These are phyloP conservation scores for Fusarium sp. DNA, from an alignment of 2,329 filamentous ascomycete genomes.

Conservation along the genomic window DNA sequence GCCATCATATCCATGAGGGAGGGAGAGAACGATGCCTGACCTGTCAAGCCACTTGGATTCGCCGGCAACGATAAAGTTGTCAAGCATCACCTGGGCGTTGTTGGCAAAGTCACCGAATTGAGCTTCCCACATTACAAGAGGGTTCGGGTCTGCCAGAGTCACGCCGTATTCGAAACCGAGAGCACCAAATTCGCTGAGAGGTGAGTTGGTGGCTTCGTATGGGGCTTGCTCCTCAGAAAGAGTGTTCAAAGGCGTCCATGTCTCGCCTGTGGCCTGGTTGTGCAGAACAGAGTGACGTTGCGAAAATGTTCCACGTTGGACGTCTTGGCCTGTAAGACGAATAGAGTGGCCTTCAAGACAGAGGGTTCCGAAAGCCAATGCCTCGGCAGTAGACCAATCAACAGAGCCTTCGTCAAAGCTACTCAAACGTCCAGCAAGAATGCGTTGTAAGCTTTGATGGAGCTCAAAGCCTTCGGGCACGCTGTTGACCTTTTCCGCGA, in stretches of 20 bases:
- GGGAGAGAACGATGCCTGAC: slow-evolving; percentile 92
- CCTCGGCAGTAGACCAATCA: slow-evolving; percentile 97
- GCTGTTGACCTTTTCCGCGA: slow-evolving; percentile 81
- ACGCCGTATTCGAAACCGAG: slow-evolving; percentile 99
- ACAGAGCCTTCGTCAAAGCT: slow-evolving; percentile 90
- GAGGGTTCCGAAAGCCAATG: slow-evolving; percentile 90
- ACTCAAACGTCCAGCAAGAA: slow-evolving; percentile 87
- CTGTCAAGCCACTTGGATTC: slow-evolving; percentile 99
- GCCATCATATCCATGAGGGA: slow-evolving; percentile 97
- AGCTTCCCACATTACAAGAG: slow-evolving; percentile 98
- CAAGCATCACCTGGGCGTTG: slow-evolving; percentile 97
- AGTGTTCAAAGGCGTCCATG: slow-evolving; percentile 90
- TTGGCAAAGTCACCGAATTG: slow-evolving; percentile 99
- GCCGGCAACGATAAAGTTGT: slow-evolving; percentile 96
- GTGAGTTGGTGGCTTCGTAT: slow-evolving; percentile 98
- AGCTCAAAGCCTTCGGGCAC: slow-evolving; percentile 86
- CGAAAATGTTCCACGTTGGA: slow-evolving; percentile 98
- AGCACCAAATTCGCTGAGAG: slow-evolving; percentile 74
- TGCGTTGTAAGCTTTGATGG: slow-evolving; percentile 96
- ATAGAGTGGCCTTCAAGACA: slow-evolving; percentile 94
- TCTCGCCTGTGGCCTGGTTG: slow-evolving; percentile 91
- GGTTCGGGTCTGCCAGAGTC: slow-evolving; percentile 94
- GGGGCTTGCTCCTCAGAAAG: slow-evolving; percentile 89
- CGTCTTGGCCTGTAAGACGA: slow-evolving; percentile 96
- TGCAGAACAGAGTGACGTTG: slow-evolving; percentile 97